A percentile compares a stretch with the other conserved stretches of the same genome.
Conservation (phyloP, 257 asterid species). For the Penstemon barbatus region DNA sequence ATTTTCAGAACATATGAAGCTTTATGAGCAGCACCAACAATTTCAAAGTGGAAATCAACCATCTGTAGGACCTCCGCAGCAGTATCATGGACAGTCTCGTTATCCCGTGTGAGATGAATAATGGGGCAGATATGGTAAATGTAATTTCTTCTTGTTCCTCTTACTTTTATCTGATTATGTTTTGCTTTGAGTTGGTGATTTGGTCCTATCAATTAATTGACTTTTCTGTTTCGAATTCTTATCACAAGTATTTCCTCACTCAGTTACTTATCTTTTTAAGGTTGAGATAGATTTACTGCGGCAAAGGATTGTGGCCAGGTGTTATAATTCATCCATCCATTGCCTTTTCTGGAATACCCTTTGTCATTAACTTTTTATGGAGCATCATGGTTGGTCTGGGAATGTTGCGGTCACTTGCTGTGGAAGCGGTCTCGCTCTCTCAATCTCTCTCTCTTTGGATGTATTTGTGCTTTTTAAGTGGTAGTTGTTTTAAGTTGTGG, state of each 20-base stretch:
- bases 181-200: background rate
- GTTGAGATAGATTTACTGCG: constrained; percentile 46
- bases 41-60: constrained; percentile 59
- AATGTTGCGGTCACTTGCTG: constrained; percentile 78
- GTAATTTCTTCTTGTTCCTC: constrained; percentile 17
- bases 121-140: constrained; percentile 46
- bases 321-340: constrained; percentile 50
- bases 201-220: constrained; percentile 2
- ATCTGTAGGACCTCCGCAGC: constrained; percentile 54
- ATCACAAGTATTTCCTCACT: background rate
- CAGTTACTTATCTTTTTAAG: constrained; percentile 27
- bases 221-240: background rate
- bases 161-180: background rate
- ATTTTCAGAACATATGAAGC: constrained; percentile 51
- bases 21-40: constrained; percentile 59
- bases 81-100: constrained; percentile 73
- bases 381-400: constrained; percentile 82
- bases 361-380: constrained; percentile 68
- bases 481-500: background rate
- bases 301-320: constrained; percentile 47
- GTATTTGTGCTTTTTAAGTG: background rate
- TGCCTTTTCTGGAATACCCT: constrained; percentile 60
- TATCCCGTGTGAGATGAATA: constrained; percentile 73
- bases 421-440: constrained; percentile 48
- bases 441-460: constrained; percentile 10